phyloP scores from a whole-genome alignment of 2,329 filamentous ascomycete species.

The Aspergillus sp. region DNA sequence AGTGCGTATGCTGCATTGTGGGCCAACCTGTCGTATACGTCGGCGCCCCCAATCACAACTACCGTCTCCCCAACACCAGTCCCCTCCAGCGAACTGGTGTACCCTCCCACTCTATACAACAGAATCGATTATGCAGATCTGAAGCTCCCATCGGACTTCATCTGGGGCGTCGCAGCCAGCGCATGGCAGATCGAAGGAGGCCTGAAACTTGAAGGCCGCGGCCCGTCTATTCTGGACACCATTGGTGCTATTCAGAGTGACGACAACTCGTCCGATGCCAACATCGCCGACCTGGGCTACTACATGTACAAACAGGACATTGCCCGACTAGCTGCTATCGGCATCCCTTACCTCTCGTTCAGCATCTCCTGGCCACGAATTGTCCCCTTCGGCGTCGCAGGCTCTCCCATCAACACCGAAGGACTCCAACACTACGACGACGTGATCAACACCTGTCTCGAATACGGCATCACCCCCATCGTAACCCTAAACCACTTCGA shows the following conservation, averaged over 20 bases:
- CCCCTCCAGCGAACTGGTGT: conserved; percentile 56
- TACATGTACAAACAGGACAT: conserved; percentile 54
- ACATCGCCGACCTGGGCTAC: conserved; percentile 55
- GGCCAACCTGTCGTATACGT: conserved; percentile 38
- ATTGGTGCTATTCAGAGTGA: conserved; percentile 23
- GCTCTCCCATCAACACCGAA: conserved; percentile 49
- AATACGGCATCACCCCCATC: conserved; percentile 47
- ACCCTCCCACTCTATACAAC: conserved; percentile 58
- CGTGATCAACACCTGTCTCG: conserved; percentile 47
- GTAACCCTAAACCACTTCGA: conserved; percentile 46
- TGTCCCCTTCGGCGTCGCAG: conserved; percentile 49
- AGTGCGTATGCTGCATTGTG: conserved; percentile 42
- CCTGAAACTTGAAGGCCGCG: conserved; percentile 43
- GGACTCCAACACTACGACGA: conserved; percentile 53
- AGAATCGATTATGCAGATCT: conserved; percentile 28
- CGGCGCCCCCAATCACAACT: conserved; percentile 48
- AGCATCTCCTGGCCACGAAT: conserved; percentile 53
- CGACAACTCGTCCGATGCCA: conserved; percentile 43
- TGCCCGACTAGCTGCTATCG: conserved; percentile 41
- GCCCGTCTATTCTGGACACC: conserved; percentile 44
- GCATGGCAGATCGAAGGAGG: conserved; percentile 51
- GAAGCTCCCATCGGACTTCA: conserved; percentile 40
- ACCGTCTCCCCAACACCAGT: conserved; percentile 60
- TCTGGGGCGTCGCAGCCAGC: conserved; percentile 47
- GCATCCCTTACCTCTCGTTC: conserved; percentile 47